Evolutionary conservation across 208 protist species (phyloP), one percentile per base, ranked within the genome.

Genomic region (Trypanosoma mega): DNA sequence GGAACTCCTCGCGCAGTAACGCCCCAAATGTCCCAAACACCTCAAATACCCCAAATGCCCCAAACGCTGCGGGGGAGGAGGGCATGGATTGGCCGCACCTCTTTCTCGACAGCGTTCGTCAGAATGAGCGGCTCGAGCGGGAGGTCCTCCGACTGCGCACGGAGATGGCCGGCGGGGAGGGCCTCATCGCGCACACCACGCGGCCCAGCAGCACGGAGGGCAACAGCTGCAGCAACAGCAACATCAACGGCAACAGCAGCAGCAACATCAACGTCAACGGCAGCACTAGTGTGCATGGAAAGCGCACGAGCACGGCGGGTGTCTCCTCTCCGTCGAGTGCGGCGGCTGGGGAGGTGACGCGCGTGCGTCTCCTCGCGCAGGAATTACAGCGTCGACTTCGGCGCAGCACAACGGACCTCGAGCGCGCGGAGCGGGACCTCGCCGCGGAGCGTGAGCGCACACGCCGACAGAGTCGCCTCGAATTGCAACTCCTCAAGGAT

Each of bases 401-500:
- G 9, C 66, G 18, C 41, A 65, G 18, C 34, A 50, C 63, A 52
- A 33, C 21, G 31, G 48, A 70, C 39, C 11, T 74, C 3, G 33
- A 47, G 27, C 76, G 68, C 8, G 37, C 81, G 20, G 66, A 73
- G 36, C 43, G 54, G 20, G 74, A 88, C 33, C 49, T 80, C 31
- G 20, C 9, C 29, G 23, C 12, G 0, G 74, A 82, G 65, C 63
- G 73, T 11, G 72, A 74, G 45, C 65, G 65, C 47, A 64, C 53
- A 18, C 63, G 63, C 33, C 70, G 68, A 21, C 68, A 83, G 58
- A 37, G 54, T 14, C 29, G 43, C 18, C 44, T 68, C 18, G 79
- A 84, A 53, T 70, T 66, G 20, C 69, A 75, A 41, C 47, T 90
- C 44, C 54, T 87, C 27, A 68, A 69, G 11, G 77, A 82, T 43